Base-by-base conservation (phyloP, 768 basidiomycete species). In the Russula olivacea region DNA sequence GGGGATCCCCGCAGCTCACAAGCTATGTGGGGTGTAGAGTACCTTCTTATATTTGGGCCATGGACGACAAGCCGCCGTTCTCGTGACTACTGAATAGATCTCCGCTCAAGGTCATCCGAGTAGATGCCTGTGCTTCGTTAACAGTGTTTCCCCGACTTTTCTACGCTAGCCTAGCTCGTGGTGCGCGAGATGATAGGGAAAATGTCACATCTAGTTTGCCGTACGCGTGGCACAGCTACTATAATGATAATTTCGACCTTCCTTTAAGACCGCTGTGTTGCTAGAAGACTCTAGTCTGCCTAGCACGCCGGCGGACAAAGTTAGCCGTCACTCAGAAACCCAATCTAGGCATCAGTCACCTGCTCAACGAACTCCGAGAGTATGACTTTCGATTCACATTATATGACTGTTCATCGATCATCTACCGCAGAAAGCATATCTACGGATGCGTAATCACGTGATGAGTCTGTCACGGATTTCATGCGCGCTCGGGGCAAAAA, bases 71-170 rank as follows among this genome's bases (percentile, higher is more conserved):
- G 30, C 30, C 3, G 5, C 30, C 30, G 6, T 7, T 7, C 47
- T 25, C 47, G 14, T 23, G 21, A 23, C 47, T 12, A 14, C 6
- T 43, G 1, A n/a, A 43, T 43, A 7, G 19, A n/a, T 43, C 43
- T n/a, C 43, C 36, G 28, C 4, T 30, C 30, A 6, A 41, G 53
- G 41, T 3, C 40, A 19, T 41, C 54, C 25, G 54, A 41, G 54
- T 41, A 28, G 21, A 55, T 28, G 25, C n/a, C 12, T 25, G 54
- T 10, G 41, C 55, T 56, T 56, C 55, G 55, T n/a, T 30, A 30
- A 47, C 43, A 43, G 55, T 56, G 55, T 56, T 47, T 56, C 40
- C 47, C 32, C 6, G 34, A 55, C 38, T n/a, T 43, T 45, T 56
- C 30, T 56, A 34, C n/a, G 30, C 19, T 45, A 47, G 43, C 11